Percentiles rank a stretch among this genome's conserved stretches.
Conservation (phyloP, 192 early-diverging fungal species). For the Coemansia sp. region DNA sequence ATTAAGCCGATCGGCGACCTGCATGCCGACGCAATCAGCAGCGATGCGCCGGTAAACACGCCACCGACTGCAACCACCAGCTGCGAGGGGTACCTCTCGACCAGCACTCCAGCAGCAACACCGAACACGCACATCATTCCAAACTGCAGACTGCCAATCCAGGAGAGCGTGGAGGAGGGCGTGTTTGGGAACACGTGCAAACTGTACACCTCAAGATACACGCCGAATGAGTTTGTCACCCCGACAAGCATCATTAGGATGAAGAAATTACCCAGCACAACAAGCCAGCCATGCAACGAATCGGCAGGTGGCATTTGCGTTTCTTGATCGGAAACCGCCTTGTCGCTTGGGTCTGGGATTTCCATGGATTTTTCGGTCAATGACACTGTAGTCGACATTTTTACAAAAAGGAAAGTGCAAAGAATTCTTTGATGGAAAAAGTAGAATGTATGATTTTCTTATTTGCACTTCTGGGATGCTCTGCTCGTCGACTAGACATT, state of each 20-base stretch:
- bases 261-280: conserved; percentile 30
- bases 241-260: conserved; percentile 40
- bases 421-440: too few species aligned
- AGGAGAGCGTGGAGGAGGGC: conserved; percentile 27
- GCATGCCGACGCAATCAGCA: conserved; percentile 34
- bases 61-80: conserved; percentile 14
- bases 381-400: too few species aligned
- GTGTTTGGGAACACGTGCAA: conserved; percentile 22
- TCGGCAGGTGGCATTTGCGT: conserved; percentile 12
- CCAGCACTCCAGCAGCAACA: conserved; percentile 27
- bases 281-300: conserved; percentile 27
- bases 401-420: too few species aligned
- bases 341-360: not conserved
- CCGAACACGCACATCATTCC: conserved; percentile 32
- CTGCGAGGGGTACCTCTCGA: conserved; percentile 23
- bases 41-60: conserved; percentile 12
- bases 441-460: too few species aligned
- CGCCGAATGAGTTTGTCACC: conserved; percentile 27
- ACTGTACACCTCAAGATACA: conserved; percentile 33
- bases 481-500: too few species aligned
- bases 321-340: not conserved
- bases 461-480: too few species aligned
- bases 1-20: conserved; percentile 60
- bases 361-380: not conserved
- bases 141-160: conserved; percentile 52